Percentiles rank a stretch among this genome's conserved stretches.
Evolutionary conservation across 1,284 basidiomycete genomes (phyloP).

Genomic region (Puccinia novopanici): DNA sequence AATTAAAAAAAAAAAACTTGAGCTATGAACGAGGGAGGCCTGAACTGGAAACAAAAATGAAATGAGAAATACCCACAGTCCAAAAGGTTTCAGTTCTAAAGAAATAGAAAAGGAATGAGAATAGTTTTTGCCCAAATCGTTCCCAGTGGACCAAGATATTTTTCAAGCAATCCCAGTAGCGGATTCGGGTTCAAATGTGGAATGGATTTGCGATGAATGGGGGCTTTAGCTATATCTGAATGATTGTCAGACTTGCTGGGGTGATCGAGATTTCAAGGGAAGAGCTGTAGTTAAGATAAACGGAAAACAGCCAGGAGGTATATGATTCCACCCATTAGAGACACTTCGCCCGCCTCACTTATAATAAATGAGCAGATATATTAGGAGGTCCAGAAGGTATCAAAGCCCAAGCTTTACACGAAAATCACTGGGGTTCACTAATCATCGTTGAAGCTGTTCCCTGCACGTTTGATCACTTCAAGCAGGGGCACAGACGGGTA

Average conservation of each 20-base stretch:
- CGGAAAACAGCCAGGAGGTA: constrained; percentile 17
- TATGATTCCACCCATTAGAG: not conserved
- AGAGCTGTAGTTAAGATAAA: constrained; percentile 2
- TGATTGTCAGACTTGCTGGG: constrained; percentile 19
- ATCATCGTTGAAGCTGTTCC: constrained; percentile 3
- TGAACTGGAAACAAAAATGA: not conserved
- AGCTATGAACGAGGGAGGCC: not conserved
- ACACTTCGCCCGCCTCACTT: not conserved
- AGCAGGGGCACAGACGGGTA: constrained; percentile 11
- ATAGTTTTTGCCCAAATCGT: not conserved
- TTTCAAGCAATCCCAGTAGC: not conserved
- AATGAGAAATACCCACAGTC: constrained; percentile 2
- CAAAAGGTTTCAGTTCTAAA: not conserved
- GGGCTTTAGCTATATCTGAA: constrained; percentile 22
- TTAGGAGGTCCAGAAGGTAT: constrained; percentile 2
- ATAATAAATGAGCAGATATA: not conserved
- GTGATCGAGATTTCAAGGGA: constrained; percentile 26
- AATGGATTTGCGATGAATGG: constrained; percentile 1
- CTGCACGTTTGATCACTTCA: not conserved
- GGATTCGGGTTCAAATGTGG: not conserved
- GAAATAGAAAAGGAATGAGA: constrained; percentile 7
- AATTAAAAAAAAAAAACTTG: not conserved
- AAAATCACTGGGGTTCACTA: constrained; percentile 23
- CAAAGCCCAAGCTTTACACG: not conserved
- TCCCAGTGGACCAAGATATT: not conserved